Conservation (phyloP, 2,329 filamentous ascomycete genomes). For the Orbilia brochopaga region DNA sequence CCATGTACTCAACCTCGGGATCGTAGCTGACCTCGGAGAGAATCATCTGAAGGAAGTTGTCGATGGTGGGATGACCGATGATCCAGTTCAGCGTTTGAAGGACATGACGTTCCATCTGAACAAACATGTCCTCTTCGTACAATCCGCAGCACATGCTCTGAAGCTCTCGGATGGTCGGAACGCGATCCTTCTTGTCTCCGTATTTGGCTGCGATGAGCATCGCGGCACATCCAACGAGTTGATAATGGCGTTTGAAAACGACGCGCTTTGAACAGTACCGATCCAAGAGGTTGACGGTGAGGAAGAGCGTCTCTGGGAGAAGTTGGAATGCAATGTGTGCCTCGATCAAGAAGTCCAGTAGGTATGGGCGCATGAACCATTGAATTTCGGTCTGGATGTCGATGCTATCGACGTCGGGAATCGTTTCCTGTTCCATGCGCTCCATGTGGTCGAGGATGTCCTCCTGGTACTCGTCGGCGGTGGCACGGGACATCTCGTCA, state of each 20-base stretch:
- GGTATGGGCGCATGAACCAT: slow-evolving; percentile 98
- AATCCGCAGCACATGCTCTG: slow-evolving; percentile 99
- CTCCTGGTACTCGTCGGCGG: slow-evolving; percentile 88
- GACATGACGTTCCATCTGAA: slow-evolving; percentile 99
- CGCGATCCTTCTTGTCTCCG: slow-evolving; percentile 96
- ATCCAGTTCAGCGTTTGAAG: slow-evolving; percentile 96
- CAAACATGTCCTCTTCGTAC: slow-evolving; percentile 99
- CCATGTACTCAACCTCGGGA: slow-evolving; percentile 90
- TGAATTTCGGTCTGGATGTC: slow-evolving; percentile 99
- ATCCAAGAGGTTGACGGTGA: slow-evolving; percentile 94
- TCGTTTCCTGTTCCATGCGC: slow-evolving; percentile 91
- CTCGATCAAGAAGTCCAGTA: slow-evolving; percentile 97
- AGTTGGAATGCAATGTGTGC: slow-evolving; percentile 94
- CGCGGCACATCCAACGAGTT: slow-evolving; percentile 93
- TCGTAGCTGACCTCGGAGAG: slow-evolving; percentile 77
- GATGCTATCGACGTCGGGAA: slow-evolving; percentile 95
- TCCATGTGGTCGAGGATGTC: slow-evolving; percentile 94
- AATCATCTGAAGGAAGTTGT: slow-evolving; percentile 88
- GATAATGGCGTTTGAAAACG: slow-evolving; percentile 99
- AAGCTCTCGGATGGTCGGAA: slow-evolving; percentile 94
- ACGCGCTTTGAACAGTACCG: slow-evolving; percentile 97
- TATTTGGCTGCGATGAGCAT: slow-evolving; percentile 98
- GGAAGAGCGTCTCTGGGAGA: slow-evolving; percentile 90
- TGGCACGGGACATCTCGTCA: slow-evolving; percentile 82
- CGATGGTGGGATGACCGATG: slow-evolving; percentile 93